Evolutionary conservation across 306 rosid genomes (phyloP).

Genomic region (Quercus agrifolia): DNA sequence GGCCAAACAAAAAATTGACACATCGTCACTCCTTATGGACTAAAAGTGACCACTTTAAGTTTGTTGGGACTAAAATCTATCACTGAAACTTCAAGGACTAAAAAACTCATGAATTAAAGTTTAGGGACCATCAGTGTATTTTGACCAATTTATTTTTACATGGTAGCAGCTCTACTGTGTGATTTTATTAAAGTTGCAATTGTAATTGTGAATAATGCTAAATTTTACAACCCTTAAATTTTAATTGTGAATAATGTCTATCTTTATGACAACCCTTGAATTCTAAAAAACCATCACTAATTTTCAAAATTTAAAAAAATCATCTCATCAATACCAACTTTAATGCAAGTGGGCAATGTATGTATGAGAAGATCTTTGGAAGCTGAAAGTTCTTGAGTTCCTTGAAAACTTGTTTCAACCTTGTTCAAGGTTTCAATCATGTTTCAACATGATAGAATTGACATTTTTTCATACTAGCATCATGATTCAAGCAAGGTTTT

Average conservation of each 20-base stretch:
- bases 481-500: too few species aligned
- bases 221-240: too few species aligned
- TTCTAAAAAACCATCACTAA: neutral
- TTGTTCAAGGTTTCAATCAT: neutral
- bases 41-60: too few species aligned
- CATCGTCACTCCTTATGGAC: too few species aligned
- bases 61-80: too few species aligned
- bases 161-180: neutral
- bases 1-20: too few species aligned
- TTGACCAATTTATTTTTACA: neutral
- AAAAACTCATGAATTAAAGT: too few species aligned
- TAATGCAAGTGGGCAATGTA: neutral
- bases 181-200: neutral
- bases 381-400: neutral
- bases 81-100: too few species aligned
- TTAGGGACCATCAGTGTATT: too few species aligned
- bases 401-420: neutral
- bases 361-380: neutral
- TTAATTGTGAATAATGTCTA: neutral
- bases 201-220: neutral
- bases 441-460: neutral
- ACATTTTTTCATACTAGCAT: neutral
- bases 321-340: neutral
- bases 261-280: neutral
- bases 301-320: neutral